phyloP scores from a whole-genome alignment of 1,284 basidiomycete species.

The Moesziomyces sp. region DNA sequence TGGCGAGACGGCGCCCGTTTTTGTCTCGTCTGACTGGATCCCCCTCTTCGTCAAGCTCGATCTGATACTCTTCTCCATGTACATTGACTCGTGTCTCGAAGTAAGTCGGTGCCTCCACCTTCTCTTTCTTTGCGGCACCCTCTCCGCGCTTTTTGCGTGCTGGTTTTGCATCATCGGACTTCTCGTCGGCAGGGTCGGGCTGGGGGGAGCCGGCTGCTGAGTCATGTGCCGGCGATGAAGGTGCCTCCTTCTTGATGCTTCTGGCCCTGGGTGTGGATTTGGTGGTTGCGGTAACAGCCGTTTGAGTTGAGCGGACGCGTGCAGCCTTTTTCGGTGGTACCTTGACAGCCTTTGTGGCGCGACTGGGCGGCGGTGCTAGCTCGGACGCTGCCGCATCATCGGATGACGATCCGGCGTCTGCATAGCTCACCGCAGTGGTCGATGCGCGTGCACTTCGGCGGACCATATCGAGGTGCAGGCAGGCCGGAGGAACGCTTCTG shows the following conservation, averaged over 20 bases:
- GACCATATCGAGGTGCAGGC: slow-evolving; percentile 14
- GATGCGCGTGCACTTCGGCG: slow-evolving; percentile 36
- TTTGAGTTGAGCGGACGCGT: not conserved
- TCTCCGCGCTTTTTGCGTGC: slow-evolving; percentile 24
- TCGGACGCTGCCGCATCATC: not conserved
- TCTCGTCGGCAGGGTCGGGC: slow-evolving; percentile 6
- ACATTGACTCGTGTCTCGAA: slow-evolving; percentile 42
- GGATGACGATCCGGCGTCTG: slow-evolving; percentile 15
- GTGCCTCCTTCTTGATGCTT: not conserved
- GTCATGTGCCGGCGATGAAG: not conserved
- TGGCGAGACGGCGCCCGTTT: slow-evolving; percentile 69
- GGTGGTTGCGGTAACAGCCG: not conserved
- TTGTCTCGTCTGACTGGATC: slow-evolving; percentile 66
- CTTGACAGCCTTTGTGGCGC: slow-evolving; percentile 12
- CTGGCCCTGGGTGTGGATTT: not conserved
- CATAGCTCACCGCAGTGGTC: slow-evolving; percentile 22
- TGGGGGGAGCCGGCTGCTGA: not conserved
- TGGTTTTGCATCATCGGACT: slow-evolving; percentile 10
- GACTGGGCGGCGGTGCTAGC: slow-evolving; percentile 13
- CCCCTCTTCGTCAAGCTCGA: slow-evolving; percentile 54
- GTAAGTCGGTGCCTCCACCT: slow-evolving; percentile 33
- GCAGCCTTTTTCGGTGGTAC: slow-evolving; percentile 1
- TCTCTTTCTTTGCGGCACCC: slow-evolving; percentile 26
- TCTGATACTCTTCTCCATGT: slow-evolving; percentile 42
- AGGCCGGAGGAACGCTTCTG: not conserved